Percentiles rank a stretch among this genome's conserved stretches.
These are phyloP conservation scores for Fusarium sp. DNA, from an alignment of 2,329 filamentous ascomycete genomes.

Conservation along the genomic window DNA sequence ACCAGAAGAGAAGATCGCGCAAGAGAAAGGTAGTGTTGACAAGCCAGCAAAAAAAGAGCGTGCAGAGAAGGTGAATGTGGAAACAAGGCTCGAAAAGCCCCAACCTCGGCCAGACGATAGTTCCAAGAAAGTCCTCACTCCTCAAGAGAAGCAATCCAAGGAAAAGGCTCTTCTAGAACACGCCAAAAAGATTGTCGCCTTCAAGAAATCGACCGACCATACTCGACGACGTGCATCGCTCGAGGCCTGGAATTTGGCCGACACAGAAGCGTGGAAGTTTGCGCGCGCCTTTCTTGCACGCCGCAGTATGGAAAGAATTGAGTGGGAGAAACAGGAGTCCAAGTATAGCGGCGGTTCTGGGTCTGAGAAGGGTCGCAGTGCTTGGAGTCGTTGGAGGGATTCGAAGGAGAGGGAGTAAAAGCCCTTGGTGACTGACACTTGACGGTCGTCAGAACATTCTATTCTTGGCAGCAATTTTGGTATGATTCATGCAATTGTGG, in stretches of 20 bases:
- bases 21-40: slow-evolving; percentile 49
- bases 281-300: slow-evolving; percentile 76
- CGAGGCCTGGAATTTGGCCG: slow-evolving; percentile 78
- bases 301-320: slow-evolving; percentile 70
- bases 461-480: neutral
- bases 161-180: slow-evolving; percentile 67
- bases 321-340: slow-evolving; percentile 79
- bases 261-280: slow-evolving; percentile 84
- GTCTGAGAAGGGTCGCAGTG: slow-evolving; percentile 58
- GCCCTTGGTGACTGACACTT: neutral
- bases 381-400: slow-evolving; percentile 56
- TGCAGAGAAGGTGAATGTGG: slow-evolving; percentile 8
- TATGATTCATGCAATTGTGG: neutral
- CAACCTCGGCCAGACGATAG: slow-evolving; percentile 54
- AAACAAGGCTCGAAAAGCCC: slow-evolving; percentile 50
- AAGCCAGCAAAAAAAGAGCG: slow-evolving; percentile 16
- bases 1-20: slow-evolving; percentile 28
- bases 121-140: slow-evolving; percentile 53
- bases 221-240: slow-evolving; percentile 65
- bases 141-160: slow-evolving; percentile 64
- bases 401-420: slow-evolving; percentile 23
- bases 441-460: neutral
- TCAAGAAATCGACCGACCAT: slow-evolving; percentile 60
- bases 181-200: slow-evolving; percentile 64
- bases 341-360: slow-evolving; percentile 74